Base-by-base conservation (phyloP, 768 basidiomycete genomes). In the Suillus subaureus region DNA sequence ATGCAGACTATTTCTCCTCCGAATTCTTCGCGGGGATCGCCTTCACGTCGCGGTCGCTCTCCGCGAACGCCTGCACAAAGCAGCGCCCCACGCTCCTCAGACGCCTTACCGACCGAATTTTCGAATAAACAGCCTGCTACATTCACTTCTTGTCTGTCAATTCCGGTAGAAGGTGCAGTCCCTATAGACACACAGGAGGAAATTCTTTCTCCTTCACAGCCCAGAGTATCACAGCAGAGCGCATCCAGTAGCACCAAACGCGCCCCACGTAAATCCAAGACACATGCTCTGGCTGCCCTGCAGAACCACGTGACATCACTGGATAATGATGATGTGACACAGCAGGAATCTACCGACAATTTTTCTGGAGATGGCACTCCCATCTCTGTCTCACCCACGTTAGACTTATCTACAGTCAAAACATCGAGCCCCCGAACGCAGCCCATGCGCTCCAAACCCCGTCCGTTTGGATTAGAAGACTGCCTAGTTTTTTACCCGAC, bases 401-500 rank as follows among this genome's bases (percentile, higher is more conserved):
- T 94, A 70, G 88, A 94, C 79, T 79, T 93, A 71, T 82, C 84
- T 6, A 81, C 89, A 11, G 87, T 94, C 73, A 92, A 91, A 81
- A 92, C 89, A 12, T 74, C 82, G 31, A 83, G 84, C 68, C 86
- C 84, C 40, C 80, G 83, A 63, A 81, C 79, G 66, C 74, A 78
- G 21, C 73, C 72, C 13, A 75, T 77, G 43, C 77, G 79, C 45
- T 75, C 75, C 61, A 77, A 75, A 23, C 77, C 79, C n/a, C 85
- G 97, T 49, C 89, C 92, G 13, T 98, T 98, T 78, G 94, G 86
- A 21, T 83, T 99, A 62, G 82, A 89, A 67, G 94, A 98, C 73
- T 97, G 94, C 70, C 97, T 94, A 6, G 88, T 87, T 69, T 99
- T 88, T 74, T 91, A 89, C 76, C 97, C 97, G 28, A 92, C 90